Evolutionary conservation across 2,329 filamentous ascomycete genomes (phyloP), one percentile per base, ranked within the genome.

Genomic region (Zymoseptoria pseudotritici): DNA sequence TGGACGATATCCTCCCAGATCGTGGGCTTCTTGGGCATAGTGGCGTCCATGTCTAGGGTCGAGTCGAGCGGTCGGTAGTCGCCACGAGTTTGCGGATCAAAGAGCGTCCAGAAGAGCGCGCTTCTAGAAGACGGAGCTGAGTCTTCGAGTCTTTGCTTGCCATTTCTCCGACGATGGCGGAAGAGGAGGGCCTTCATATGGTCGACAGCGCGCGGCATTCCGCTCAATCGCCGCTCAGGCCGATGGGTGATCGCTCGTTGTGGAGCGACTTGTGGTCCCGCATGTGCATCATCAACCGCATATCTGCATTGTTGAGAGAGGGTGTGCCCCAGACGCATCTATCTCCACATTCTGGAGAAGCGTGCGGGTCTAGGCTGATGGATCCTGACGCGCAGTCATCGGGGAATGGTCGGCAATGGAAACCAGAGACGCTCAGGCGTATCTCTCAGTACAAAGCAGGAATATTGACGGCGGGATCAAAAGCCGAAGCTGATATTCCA

Each of bases 1-100:
- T 68, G 67, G 61, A 76, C 74, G 56, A 77, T 67, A 53, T 77
- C 76, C 31, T 67, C 62, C 71, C 73, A 75, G 52, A 76, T 70
- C 24, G 67, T 66, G 17, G 62, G 59, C 20, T 52, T 50, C 22
- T 59, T 29, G 22, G 52, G 22, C n/a, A 74, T 58, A 55, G 70
- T 65, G 42, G 73, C 66, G 55, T 71, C 73, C 73, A 74, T 46
- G 10, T n/a, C 36, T 17, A 17, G 36, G 13, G 13, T 6, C 36
- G 13, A 46, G 11, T 46, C 13, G 5, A 46, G 13, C n/a, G 36
- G 36, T 17, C 75, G 42, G 50, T 58, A 29, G 57, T 22, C 20
- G 49, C 56, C 55, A 61, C 62, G 20, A 22, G 42, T n/a, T 46
- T 46, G 17, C 17, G 36, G 36, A 46, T 11, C 2, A 6, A 46